Evolutionary conservation across 176 grass and related monocot species (phyloP), one percentile per base, ranked within the genome.

Genomic region (Hyparrhenia diplandra): DNA sequence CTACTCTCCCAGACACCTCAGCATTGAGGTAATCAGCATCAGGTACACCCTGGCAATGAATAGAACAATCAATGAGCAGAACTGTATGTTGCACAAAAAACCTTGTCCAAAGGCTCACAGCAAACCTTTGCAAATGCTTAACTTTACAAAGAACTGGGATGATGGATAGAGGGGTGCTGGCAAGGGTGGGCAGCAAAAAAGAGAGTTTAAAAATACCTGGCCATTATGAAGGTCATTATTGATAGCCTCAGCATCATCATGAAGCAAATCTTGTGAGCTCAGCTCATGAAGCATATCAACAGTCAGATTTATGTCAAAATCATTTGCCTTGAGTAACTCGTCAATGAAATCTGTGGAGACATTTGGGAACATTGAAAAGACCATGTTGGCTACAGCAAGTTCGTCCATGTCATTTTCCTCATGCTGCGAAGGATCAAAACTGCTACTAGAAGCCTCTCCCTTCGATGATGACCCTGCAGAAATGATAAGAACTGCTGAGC

Each of bases 311-410:
- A 78, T 64, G 83, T 71, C 83, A 78, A 78, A 85, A 37, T 69
- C 66, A 85, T 78, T 78, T 51, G 75, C 65, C 54, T 64, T 70
- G 54, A 85, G 54, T 14, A 78, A 49, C 41, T 85, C 83, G 71
- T 78, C 54, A 71, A 85, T 85, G 55, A 85, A 85, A 16, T 78
- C 83, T 32, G 74, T 27, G 68, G 74, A 85, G 21, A 85, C 67
- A 71, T 85, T 51, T 4, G 75, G 83, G 75, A 85, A 85, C 66
- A 71, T 64, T 4, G 17, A 71, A 13, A 62, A 36, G n/a, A 85
- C 21, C 69, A 42, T 71, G 16, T 78, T 51, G 10, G 16, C 67
- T 58, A 85, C 9, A 85, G 37, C 40, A 64, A 78, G n/a, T 63
- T 75, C 42, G 63, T 71, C 83, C 52, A 71, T 49, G 36, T 62